A percentile compares a stretch with the other conserved stretches of the same genome.
Conservation (phyloP, 345 rosid species). For the Ceriops tagal region DNA sequence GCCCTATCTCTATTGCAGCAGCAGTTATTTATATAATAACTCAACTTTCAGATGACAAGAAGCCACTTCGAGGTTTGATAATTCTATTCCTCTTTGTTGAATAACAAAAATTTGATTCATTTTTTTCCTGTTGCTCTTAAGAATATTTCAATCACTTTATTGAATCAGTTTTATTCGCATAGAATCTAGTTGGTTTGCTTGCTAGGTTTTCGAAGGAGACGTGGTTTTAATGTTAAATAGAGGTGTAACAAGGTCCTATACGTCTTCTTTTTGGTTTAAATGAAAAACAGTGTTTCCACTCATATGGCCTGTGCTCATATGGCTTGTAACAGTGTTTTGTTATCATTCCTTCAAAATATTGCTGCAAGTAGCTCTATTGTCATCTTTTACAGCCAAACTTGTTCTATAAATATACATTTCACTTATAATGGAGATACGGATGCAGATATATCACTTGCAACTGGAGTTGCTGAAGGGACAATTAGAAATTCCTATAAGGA, state of each 20-base stretch:
- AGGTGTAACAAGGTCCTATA: no score
- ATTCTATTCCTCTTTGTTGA: background rate
- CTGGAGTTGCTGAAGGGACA: slow-evolving; percentile 99
- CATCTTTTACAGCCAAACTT: background rate
- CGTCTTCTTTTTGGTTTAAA: no score
- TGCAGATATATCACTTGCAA: slow-evolving; percentile 87
- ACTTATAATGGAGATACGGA: slow-evolving; percentile 8
- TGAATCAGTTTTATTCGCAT: no score
- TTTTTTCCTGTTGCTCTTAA: no score
- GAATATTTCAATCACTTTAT: no score
- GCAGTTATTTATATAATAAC: slow-evolving; percentile 92
- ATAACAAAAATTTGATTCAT: no score
- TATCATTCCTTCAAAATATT: background rate
- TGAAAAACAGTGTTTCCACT: no score
- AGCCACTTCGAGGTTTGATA: slow-evolving; percentile 75
- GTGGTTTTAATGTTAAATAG: no score
- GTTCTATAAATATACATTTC: background rate
- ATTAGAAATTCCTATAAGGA: slow-evolving; percentile 96
- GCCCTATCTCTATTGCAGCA: slow-evolving; percentile 97
- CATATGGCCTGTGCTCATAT: background rate
- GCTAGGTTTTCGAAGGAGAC: no score
- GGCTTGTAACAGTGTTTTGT: no score
- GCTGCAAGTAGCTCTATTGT: background rate
- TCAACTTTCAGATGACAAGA: slow-evolving; percentile 93
- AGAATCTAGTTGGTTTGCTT: no score